A percentile compares a stretch with the other conserved stretches of the same genome.
phyloP scores from a whole-genome alignment of 495 filamentous ascomycete species.

The Penicillium alfredii region DNA sequence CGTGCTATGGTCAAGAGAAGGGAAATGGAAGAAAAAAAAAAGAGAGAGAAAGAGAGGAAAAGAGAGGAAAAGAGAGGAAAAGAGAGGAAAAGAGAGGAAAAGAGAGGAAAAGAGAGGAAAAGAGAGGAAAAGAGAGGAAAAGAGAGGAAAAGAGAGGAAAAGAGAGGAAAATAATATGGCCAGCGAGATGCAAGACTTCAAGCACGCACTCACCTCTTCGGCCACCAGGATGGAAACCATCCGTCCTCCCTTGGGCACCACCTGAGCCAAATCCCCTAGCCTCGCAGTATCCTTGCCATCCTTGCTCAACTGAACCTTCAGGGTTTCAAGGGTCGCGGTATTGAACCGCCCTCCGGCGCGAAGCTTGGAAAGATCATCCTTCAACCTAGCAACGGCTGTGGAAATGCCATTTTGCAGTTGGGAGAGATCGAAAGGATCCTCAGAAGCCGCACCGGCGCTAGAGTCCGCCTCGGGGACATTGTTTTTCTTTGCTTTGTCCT shows the following conservation, averaged over 20 bases:
- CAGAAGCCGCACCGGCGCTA: constrained; percentile 16
- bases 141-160: not conserved
- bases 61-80: too few species aligned
- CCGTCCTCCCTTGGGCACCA: constrained; percentile 66
- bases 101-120: too few species aligned
- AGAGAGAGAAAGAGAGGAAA: too few species aligned
- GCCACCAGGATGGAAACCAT: constrained; percentile 59
- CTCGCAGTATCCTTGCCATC: constrained; percentile 41
- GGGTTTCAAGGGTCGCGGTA: constrained; percentile 55
- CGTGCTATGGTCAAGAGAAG: not conserved
- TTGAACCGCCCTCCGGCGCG: constrained; percentile 63
- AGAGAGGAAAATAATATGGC: too few species aligned
- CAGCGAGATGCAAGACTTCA: too few species aligned
- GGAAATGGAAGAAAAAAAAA: constrained; percentile 4
- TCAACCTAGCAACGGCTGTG: constrained; percentile 49
- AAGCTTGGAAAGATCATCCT: constrained; percentile 59
- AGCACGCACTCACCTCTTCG: constrained; percentile 49
- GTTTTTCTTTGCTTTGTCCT: constrained; percentile 28
- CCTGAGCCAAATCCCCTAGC: constrained; percentile 68
- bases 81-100: too few species aligned
- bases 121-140: too few species aligned
- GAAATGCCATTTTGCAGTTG: constrained; percentile 55
- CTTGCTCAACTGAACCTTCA: constrained; percentile 57
- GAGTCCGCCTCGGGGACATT: constrained; percentile 10
- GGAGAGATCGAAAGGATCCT: constrained; percentile 65